Evolutionary conservation across 352 stramenopile species (phyloP), one percentile per base, ranked within the genome.

Genomic region (Phytophthora ohioensis): DNA sequence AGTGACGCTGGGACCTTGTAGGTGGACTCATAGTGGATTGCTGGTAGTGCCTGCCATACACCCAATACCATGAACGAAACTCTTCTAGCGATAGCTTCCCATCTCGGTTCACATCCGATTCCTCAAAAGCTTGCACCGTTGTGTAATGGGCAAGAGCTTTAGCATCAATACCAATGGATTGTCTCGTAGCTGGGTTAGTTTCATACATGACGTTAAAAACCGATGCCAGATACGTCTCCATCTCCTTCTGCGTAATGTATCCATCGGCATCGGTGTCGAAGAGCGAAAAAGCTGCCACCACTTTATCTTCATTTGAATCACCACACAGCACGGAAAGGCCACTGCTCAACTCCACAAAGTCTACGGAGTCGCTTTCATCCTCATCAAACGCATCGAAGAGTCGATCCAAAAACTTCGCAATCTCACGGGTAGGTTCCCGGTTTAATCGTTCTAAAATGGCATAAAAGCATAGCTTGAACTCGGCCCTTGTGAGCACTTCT

Each of bases 61-160:
- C 51, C 72, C 60, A 74, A 64, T 93, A 97, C 91, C 91, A 97
- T 15, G 71, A 82, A 2, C 84, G 80, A 59, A 97, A 97, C 56
- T 97, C 90, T 43, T 90, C 81, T 5, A 95, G 67, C 17, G 88
- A 93, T 9, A 97, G 57, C 31, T 79, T 84, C 12, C 83, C 86
- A 47, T 97, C 88, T 46, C 75, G 76, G 67, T 98, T 95, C 13
- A 92, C 52, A 71, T 98, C 93, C 11, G 84, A 91, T n/a, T 97
- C 88, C 0, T 79, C 53, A 58, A 98, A 98, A 13, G 91, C 90
- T 56, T 97, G 77, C 31, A 76, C 56, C 4, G 88, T 91, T 45
- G 91, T 97, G 62, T 84, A 91, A 42, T 75, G 59, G 12, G 91
- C 91, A 21, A 97, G 73, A 31, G 60, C 43, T 55, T 81, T 72